These are phyloP conservation scores for Fonticula alba DNA, from an alignment of 78 protist genomes.

Conservation along the genomic window DNA sequence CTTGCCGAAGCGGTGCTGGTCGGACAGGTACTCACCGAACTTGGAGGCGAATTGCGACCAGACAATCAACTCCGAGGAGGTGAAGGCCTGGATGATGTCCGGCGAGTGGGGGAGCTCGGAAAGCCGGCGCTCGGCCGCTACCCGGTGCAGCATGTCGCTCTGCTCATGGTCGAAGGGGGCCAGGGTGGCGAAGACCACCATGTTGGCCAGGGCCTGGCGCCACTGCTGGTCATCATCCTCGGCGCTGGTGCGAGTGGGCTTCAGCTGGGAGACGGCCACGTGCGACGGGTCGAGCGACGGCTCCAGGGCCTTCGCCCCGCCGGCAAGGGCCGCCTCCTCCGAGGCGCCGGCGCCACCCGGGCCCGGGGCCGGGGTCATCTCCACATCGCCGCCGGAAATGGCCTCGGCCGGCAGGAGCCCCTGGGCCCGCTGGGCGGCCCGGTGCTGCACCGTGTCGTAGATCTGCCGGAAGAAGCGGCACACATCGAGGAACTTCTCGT, in stretches of 20 bases:
- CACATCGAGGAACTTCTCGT: slow-evolving; percentile 2
- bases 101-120: slow-evolving; percentile 4
- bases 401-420: not conserved
- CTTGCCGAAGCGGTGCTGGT: too few species aligned
- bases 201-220: slow-evolving; percentile 3
- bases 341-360: too few species aligned
- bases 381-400: not conserved
- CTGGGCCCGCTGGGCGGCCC: not conserved
- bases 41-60: not conserved
- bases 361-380: not conserved
- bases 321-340: too few species aligned
- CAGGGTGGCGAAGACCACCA: slow-evolving; percentile 10
- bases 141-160: too few species aligned
- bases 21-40: not conserved
- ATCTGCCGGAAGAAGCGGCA: slow-evolving; percentile 13
- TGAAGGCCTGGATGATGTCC: slow-evolving; percentile 10
- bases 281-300: too few species aligned
- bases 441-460: slow-evolving; percentile 15
- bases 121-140: not conserved
- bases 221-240: not conserved
- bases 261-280: too few species aligned
- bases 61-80: slow-evolving; percentile 1
- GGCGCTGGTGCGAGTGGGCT: too few species aligned
- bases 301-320: too few species aligned
- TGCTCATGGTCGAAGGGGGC: slow-evolving; percentile 23